Evolutionary conservation across 345 rosid species (phyloP).

Genomic region (Moricandia arvensis): DNA sequence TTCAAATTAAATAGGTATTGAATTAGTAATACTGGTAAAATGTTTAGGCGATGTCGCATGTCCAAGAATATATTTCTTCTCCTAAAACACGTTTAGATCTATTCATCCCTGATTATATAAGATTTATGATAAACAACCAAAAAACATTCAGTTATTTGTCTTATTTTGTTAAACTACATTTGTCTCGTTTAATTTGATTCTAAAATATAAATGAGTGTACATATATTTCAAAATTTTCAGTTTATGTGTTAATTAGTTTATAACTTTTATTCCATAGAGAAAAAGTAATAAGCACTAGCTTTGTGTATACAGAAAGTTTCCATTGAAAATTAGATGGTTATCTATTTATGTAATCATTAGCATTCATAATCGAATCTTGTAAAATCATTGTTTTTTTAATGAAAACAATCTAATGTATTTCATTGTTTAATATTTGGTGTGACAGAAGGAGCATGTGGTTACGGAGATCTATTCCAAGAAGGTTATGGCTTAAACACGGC

Average conservation of each 20-base stretch:
- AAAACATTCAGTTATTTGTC: neutral
- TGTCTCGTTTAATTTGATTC: neutral
- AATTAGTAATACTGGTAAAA: neutral
- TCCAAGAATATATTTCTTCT: neutral
- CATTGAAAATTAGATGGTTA: neutral
- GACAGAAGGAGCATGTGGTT: constrained; percentile 77
- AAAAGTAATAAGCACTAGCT: neutral
- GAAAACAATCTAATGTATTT: neutral
- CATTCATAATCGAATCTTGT: neutral
- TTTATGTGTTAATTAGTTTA: neutral
- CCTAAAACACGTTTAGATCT: neutral
- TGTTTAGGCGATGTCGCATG: neutral
- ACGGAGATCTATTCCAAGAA: constrained; percentile 54
- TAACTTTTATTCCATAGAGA: neutral
- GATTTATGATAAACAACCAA: neutral
- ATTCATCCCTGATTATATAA: neutral
- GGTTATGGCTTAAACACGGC: constrained; percentile 63
- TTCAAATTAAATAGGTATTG: neutral
- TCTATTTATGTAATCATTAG: neutral
- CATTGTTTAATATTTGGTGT: neutral
- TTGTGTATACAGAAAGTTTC: neutral
- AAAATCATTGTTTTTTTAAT: neutral
- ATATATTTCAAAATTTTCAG: neutral
- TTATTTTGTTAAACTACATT: neutral
- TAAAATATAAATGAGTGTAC: neutral